Percentiles rank a stretch among this genome's conserved stretches.
These are phyloP conservation scores for Dryadomyces quercus-mongolicae DNA, from an alignment of 2,329 filamentous ascomycete species.

Conservation along the genomic window DNA sequence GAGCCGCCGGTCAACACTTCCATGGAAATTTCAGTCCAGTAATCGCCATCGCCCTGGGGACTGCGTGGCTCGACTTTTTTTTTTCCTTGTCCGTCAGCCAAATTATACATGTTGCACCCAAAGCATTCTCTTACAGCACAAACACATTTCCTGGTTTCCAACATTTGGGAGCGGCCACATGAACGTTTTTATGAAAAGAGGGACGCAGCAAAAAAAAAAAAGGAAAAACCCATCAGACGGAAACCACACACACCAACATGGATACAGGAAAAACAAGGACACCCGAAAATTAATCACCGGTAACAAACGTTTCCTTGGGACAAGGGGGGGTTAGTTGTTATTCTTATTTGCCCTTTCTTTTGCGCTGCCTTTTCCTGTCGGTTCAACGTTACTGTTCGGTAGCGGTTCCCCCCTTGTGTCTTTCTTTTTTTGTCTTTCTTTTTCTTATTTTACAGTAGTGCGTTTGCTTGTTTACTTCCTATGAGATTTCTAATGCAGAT, in stretches of 20 bases:
- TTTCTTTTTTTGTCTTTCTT: slow-evolving; percentile 5
- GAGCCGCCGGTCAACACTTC: not conserved
- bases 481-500: slow-evolving; percentile 53
- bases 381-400: not conserved
- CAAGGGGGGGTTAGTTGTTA: not conserved
- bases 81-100: not conserved
- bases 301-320: not conserved
- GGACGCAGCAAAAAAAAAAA: not conserved
- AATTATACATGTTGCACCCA: not conserved
- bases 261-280: not conserved
- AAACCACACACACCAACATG: not conserved
- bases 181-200: slow-evolving; percentile 1
- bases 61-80: not conserved
- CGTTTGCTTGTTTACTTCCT: slow-evolving; percentile 23
- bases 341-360: not conserved
- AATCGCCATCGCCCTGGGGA: not conserved
- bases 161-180: not conserved
- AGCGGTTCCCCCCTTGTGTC: not conserved
- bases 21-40: slow-evolving; percentile 7
- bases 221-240: not conserved
- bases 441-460: slow-evolving; percentile 6
- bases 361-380: not conserved
- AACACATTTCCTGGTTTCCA: not conserved
- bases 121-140: not conserved
- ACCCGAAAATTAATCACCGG: not conserved